phyloP scores from a whole-genome alignment of 257 asterid species.

The Solanum peruvianum region DNA sequence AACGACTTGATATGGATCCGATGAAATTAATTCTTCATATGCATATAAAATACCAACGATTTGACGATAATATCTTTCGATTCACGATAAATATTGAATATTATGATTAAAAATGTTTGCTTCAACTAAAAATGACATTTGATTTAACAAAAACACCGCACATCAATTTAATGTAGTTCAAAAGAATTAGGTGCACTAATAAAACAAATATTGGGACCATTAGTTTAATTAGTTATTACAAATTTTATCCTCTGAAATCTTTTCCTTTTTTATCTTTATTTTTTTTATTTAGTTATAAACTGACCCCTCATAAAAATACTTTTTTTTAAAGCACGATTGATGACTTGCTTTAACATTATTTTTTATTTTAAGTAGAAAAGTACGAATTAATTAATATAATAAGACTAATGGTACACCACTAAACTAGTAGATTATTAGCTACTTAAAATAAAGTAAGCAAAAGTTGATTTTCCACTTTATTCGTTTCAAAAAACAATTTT shows the following conservation, averaged over 20 bases:
- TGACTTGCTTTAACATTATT: background rate
- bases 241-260: background rate
- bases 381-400: background rate
- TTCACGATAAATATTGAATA: background rate
- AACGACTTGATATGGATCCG: no score
- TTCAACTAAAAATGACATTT: background rate
- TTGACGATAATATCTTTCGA: background rate
- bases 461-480: background rate
- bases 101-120: no score
- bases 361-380: background rate
- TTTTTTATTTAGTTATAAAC: background rate
- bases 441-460: background rate
- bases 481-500: background rate
- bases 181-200: background rate
- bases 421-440: background rate
- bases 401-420: background rate
- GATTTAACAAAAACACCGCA: background rate
- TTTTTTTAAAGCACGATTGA: background rate
- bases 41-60: no score
- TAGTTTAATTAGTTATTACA: background rate
- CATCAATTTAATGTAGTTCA: background rate
- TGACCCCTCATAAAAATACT: background rate
- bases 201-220: background rate
- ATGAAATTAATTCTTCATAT: background rate
- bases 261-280: background rate